Evolutionary conservation across 345 rosid species (phyloP).

Genomic region (Firmiana major): DNA sequence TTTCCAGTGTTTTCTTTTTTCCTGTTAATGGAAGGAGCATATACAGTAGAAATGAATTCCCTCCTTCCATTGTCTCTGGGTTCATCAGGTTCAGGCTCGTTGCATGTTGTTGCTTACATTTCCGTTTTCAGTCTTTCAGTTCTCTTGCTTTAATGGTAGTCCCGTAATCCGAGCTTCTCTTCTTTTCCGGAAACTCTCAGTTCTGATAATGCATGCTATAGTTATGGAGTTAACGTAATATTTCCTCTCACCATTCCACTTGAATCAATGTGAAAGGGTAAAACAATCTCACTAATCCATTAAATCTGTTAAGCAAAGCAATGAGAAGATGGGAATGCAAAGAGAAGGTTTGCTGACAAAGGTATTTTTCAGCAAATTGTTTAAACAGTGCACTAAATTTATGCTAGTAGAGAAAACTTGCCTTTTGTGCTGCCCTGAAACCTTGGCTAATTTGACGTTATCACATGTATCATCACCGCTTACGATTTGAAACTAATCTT

Average conservation of each 20-base stretch:
- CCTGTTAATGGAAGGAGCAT: too few relatives aligned
- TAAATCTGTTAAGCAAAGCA: neutral
- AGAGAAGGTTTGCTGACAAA: too few relatives aligned
- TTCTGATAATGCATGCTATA: neutral
- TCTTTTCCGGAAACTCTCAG: neutral
- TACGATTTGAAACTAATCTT: too few relatives aligned
- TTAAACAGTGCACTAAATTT: neutral
- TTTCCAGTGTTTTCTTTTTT: neutral
- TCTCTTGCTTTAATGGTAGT: neutral
- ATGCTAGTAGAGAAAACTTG: neutral
- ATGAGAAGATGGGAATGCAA: too few relatives aligned
- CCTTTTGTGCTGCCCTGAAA: neutral
- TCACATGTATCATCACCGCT: too few relatives aligned
- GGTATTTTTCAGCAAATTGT: too few relatives aligned
- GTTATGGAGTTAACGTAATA: neutral
- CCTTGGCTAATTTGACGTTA: too few relatives aligned
- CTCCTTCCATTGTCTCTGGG: neutral
- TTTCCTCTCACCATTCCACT: too few relatives aligned
- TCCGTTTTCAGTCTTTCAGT: neutral
- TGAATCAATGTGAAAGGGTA: too few relatives aligned
- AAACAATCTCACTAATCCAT: neutral
- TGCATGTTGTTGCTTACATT: neutral
- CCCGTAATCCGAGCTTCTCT: neutral
- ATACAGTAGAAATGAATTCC: neutral
- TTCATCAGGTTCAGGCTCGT: neutral